These are phyloP conservation scores for Xerocomellus chrysenteron DNA, from an alignment of 768 basidiomycete species.

Conservation along the genomic window DNA sequence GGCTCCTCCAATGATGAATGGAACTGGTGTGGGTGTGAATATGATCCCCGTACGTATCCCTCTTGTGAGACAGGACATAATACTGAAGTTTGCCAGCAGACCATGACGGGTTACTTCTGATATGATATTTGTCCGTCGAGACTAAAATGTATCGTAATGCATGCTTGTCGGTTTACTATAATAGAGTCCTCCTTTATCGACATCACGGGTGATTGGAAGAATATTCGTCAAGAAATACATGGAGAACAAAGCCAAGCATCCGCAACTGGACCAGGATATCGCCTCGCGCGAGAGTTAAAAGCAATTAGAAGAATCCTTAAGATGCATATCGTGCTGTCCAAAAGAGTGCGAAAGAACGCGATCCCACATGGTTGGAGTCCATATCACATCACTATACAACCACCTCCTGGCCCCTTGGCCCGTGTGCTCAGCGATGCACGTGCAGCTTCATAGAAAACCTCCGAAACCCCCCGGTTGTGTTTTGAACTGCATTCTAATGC, in stretches of 20 bases:
- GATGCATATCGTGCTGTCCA: slow-evolving; percentile 13
- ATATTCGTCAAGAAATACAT: slow-evolving; percentile 15
- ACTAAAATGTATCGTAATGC: slow-evolving; percentile 28
- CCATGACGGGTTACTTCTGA: slow-evolving; percentile 63
- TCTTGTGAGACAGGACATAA: not conserved
- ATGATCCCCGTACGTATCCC: slow-evolving; percentile 58
- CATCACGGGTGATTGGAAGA: not conserved
- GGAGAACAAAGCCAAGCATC: not conserved
- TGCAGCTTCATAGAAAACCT: slow-evolving; percentile 91
- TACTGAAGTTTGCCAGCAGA: slow-evolving; percentile 32
- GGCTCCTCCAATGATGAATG: slow-evolving; percentile 61
- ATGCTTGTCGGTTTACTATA: slow-evolving; percentile 24
- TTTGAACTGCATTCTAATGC: slow-evolving; percentile 91
- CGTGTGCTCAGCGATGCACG: slow-evolving; percentile 78
- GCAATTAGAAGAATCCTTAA: slow-evolving; percentile 24
- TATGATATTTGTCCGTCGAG: slow-evolving; percentile 2
- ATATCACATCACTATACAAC: slow-evolving; percentile 62
- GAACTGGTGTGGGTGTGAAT: slow-evolving; percentile 42
- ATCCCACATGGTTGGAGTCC: not conserved
- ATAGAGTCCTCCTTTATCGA: slow-evolving; percentile 17
- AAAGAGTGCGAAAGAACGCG: slow-evolving; percentile 3
- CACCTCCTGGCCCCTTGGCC: slow-evolving; percentile 57
- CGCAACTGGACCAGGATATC: not conserved
- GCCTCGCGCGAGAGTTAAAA: not conserved
- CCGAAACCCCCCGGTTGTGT: slow-evolving; percentile 90